These are phyloP conservation scores for Aspergillus versicolor DNA, from an alignment of 2,329 filamentous ascomycete genomes.

Conservation along the genomic window DNA sequence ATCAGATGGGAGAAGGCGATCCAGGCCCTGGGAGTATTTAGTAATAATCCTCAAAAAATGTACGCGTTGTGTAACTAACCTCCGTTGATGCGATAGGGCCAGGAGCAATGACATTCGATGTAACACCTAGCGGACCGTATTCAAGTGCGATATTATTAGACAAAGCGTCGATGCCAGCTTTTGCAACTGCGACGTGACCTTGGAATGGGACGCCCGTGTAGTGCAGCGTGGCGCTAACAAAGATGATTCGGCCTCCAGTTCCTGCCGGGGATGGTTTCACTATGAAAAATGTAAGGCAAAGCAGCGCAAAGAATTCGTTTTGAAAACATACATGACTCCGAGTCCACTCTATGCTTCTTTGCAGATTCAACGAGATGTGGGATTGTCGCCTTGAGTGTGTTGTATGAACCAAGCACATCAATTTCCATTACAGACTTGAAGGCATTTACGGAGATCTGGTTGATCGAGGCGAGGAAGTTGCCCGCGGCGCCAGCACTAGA, in stretches of 20 bases:
- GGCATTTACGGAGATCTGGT: constrained; percentile 78
- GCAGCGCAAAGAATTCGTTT: neutral
- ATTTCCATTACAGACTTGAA: constrained; percentile 97
- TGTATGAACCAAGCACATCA: constrained; percentile 89
- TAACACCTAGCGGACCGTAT: constrained; percentile 82
- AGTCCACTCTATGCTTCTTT: constrained; percentile 59
- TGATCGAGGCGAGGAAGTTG: constrained; percentile 88
- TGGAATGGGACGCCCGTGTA: constrained; percentile 85
- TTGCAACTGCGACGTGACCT: constrained; percentile 86
- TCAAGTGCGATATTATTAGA: constrained; percentile 79
- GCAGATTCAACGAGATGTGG: constrained; percentile 79
- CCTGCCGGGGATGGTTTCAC: constrained; percentile 45
- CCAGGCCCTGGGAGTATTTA: constrained; percentile 55
- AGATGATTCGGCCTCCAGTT: constrained; percentile 81
- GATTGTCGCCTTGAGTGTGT: constrained; percentile 89
- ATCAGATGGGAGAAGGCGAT: constrained; percentile 58
- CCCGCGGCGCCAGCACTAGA: constrained; percentile 85
- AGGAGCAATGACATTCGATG: constrained; percentile 84
- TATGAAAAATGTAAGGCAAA: constrained; percentile 2
- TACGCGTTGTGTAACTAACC: constrained; percentile 21
- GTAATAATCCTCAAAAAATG: neutral
- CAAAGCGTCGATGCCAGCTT: constrained; percentile 85
- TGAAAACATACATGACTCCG: constrained; percentile 47
- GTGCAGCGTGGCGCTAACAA: constrained; percentile 87
- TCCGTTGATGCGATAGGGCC: constrained; percentile 86